Evolutionary conservation across 2,329 filamentous ascomycete species (phyloP).

Genomic region (Sordariomycetes sp.): DNA sequence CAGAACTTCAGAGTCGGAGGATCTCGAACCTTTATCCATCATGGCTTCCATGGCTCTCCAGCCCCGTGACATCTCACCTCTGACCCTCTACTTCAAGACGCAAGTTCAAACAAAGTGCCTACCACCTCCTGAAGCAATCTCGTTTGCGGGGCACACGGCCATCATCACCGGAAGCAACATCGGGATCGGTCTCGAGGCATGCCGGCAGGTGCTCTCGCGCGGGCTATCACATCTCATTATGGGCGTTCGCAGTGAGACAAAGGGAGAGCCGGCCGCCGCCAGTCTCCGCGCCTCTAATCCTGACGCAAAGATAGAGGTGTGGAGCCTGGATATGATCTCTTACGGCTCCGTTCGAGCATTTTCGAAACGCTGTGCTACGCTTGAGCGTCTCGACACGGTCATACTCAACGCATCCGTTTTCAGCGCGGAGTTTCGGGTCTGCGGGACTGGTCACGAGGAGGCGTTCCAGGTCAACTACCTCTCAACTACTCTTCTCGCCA

Average conservation of each 20-base stretch:
- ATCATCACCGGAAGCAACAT: slow-evolving; percentile 31
- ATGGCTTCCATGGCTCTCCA: too few species aligned
- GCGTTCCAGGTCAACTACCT: slow-evolving; percentile 25
- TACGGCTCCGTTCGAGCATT: slow-evolving; percentile 29
- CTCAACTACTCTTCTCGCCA: slow-evolving; percentile 17
- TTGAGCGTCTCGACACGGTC: slow-evolving; percentile 27
- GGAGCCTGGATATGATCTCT: slow-evolving; percentile 25
- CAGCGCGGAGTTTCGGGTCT: slow-evolving; percentile 7
- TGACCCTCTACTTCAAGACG: too few species aligned
- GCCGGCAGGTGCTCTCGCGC: slow-evolving; percentile 22
- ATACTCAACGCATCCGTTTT: slow-evolving; percentile 29
- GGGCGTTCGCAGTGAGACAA: slow-evolving; percentile 22
- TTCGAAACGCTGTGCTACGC: slow-evolving; percentile 14
- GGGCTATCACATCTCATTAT: slow-evolving; percentile 24
- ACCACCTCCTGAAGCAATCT: slow-evolving; percentile 10
- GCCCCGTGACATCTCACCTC: too few species aligned
- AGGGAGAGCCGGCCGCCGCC: slow-evolving; percentile 22
- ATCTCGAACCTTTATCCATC: too few species aligned
- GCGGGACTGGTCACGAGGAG: slow-evolving; percentile 19
- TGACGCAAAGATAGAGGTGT: slow-evolving; percentile 23
- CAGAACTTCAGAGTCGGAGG: too few species aligned
- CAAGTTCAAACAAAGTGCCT: too few species aligned
- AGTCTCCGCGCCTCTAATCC: slow-evolving; percentile 16
- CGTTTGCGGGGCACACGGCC: slow-evolving; percentile 17
- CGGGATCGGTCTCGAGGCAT: slow-evolving; percentile 29